These are phyloP conservation scores for Cubamyces sp. DNA, from an alignment of 768 basidiomycete genomes.

Conservation along the genomic window DNA sequence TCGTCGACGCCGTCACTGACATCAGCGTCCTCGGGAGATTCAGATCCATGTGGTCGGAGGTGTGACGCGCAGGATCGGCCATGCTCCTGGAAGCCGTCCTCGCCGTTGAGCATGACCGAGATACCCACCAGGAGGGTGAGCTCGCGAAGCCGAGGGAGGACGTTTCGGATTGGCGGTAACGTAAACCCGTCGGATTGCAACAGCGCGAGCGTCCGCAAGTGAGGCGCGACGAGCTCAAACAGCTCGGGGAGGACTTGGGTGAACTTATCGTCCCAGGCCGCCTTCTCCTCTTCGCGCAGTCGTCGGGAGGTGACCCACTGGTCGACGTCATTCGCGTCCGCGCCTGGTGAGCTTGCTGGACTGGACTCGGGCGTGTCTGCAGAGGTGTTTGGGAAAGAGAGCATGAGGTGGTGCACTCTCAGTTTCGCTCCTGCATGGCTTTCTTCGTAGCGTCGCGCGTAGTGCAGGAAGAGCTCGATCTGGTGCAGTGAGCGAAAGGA, in stretches of 20 bases:
- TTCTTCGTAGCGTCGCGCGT: not conserved
- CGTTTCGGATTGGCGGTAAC: conserved; percentile 8
- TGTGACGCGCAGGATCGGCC: conserved; percentile 3
- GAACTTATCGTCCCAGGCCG: conserved; percentile 17
- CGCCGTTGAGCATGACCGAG: conserved; percentile 11
- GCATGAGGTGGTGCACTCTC: conserved; percentile 12
- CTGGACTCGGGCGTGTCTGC: not conserved
- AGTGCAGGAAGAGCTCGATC: conserved; percentile 11
- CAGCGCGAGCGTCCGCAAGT: conserved; percentile 20
- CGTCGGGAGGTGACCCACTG: conserved; percentile 15
- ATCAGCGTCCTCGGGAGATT: too few relatives aligned
- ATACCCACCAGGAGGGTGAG: conserved; percentile 23
- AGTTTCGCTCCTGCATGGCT: not conserved
- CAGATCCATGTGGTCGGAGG: not conserved
- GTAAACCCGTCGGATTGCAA: conserved; percentile 19
- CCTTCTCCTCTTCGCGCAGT: conserved; percentile 21
- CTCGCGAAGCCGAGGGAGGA: conserved; percentile 20
- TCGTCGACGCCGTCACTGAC: too few relatives aligned
- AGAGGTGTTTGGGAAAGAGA: conserved; percentile 6
- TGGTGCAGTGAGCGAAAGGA: conserved; percentile 12
- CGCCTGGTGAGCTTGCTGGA: not conserved
- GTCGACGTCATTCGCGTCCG: not conserved
- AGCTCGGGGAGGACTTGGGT: conserved; percentile 11
- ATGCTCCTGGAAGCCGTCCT: not conserved
- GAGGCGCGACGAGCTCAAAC: conserved; percentile 11